Conservation (phyloP, 169 alveolate species). For the Fabrea salina region DNA sequence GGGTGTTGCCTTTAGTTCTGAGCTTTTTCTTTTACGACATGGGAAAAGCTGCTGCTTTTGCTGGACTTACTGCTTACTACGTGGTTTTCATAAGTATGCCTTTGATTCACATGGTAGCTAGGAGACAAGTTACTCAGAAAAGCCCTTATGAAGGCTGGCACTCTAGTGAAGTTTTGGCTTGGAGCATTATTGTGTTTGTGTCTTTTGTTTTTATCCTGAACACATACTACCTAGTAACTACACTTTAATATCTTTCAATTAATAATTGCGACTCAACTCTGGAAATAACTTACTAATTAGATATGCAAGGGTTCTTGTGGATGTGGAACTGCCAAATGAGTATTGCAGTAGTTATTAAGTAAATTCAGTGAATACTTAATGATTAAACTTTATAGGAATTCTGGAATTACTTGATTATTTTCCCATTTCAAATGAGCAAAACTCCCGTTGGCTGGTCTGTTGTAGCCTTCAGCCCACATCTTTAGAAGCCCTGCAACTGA, state of each 20-base stretch:
- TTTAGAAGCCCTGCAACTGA: constrained; percentile 59
- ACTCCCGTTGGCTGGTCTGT: constrained; percentile 55
- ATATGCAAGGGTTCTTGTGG: no score
- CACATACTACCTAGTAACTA: background rate
- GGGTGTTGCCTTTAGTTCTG: background rate
- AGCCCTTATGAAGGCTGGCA: background rate
- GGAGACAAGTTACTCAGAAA: background rate
- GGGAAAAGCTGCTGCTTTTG: background rate
- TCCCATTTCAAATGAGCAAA: constrained; percentile 42
- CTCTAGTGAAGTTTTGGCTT: background rate
- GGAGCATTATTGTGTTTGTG: background rate
- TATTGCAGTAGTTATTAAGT: no score
- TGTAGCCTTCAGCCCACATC: constrained; percentile 65
- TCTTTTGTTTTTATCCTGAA: background rate
- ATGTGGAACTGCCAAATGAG: no score
- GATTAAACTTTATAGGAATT: constrained; percentile 42
- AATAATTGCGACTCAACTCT: no score
- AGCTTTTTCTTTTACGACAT: background rate
- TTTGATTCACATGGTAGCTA: background rate
- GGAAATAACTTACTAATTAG: no score
- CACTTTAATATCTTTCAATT: no score
- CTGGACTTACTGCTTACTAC: background rate
- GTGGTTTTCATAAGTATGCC: background rate
- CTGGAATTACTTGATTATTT: constrained; percentile 43
- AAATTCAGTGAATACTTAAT: no score